Evolutionary conservation across 2,329 filamentous ascomycete species (phyloP), one percentile per base, ranked within the genome.

Genomic region (Aspergillus novofumigatus): DNA sequence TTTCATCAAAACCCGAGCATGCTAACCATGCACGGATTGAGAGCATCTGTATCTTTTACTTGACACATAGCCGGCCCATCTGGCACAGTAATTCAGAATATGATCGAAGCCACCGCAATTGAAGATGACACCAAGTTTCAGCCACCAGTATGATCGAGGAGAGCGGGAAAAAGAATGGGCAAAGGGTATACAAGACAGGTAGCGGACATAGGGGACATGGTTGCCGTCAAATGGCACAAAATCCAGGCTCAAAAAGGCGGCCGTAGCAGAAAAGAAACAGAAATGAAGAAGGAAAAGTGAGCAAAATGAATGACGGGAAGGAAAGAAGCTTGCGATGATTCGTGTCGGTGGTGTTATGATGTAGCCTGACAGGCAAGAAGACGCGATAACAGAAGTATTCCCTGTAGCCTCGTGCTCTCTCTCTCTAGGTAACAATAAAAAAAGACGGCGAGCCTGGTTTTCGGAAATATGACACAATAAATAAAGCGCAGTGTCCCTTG

Each of bases 111-210:
- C 53, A 51, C 56, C 50, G 47, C 49, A 42, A 55, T 60, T 53
- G 54, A 49, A 60, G 62, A 42, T 49, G 51, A 58, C 14, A 38
- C 32, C 14, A 38, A 38, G 14, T 38, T 54, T 51, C 53, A 54
- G 50, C 57, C 52, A 54, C 53, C 53, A 28, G 50, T 50, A 54
- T 51, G 50, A 57, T 50, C 29, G 14, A 23, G 6, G 35, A 20
- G 25, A 20, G 1, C 28, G 59, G 53, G 48, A 60, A 57, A 48
- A 60, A 57, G 47, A 68, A 56, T 7, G 38, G 57, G 55, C 51
- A 61, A 65, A 63, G 62, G 62, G 60, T 64, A 64, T 59, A 63
- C 59, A 65, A 57, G 54, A 63, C 45, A 56, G 59, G 49, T 54
- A 44, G 48, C 59, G 55, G 54, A 49, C 35, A 54, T 54, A 56